phyloP scores from a whole-genome alignment of 352 stramenopile species.

The Phytophthora sp. region DNA sequence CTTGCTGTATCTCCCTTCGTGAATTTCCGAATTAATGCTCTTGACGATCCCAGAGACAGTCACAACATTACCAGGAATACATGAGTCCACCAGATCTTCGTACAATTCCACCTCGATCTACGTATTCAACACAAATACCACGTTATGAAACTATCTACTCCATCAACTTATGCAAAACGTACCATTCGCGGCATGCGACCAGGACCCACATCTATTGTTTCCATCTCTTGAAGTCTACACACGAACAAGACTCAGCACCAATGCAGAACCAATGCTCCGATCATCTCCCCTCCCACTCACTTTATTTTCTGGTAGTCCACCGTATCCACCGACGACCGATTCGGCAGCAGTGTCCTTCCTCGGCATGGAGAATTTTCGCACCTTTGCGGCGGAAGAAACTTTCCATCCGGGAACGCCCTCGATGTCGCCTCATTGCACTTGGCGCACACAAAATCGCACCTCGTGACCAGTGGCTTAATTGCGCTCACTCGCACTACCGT shows the following conservation, averaged over 20 bases:
- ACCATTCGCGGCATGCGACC: constrained; percentile 90
- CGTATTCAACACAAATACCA: neutral
- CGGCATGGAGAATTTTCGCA: constrained; percentile 75
- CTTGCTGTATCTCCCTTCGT: constrained; percentile 89
- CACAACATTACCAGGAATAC: constrained; percentile 95
- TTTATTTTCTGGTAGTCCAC: constrained; percentile 93
- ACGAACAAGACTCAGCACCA: constrained; percentile 35
- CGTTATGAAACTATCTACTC: neutral
- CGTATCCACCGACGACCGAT: constrained; percentile 85
- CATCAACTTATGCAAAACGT: neutral
- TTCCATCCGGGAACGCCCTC: constrained; percentile 78
- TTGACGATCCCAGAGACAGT: constrained; percentile 94
- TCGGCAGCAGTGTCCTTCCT: constrained; percentile 73
- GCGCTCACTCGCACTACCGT: constrained; percentile 86
- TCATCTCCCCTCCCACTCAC: constrained; percentile 36
- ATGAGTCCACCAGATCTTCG: constrained; percentile 95
- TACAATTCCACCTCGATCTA: constrained; percentile 89
- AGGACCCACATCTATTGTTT: constrained; percentile 86
- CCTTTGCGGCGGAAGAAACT: constrained; percentile 67
- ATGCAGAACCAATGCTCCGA: constrained; percentile 5
- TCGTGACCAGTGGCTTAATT: constrained; percentile 85
- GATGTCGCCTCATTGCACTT: constrained; percentile 82
- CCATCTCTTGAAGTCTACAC: constrained; percentile 88
- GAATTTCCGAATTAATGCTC: constrained; percentile 94
- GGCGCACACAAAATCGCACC: constrained; percentile 87